Percentiles rank a stretch among this genome's conserved stretches.
phyloP scores from a whole-genome alignment of 345 rosid genomes.

The Cardiospermum halicacabum region DNA sequence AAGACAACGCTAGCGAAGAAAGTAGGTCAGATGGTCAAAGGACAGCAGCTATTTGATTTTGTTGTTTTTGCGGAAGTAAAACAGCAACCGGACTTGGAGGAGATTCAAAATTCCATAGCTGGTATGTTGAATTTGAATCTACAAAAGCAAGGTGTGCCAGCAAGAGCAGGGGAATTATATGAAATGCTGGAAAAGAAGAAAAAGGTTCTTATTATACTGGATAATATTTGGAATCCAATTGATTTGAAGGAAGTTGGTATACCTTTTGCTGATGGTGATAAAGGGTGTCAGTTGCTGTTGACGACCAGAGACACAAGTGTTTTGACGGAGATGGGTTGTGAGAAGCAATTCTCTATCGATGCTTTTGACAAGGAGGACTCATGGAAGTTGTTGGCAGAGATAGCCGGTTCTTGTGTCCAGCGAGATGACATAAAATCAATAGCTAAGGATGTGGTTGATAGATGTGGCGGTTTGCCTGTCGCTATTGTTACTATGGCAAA shows the following conservation, averaged over 20 bases:
- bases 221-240: conserved; percentile 3
- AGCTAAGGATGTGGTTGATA: background rate
- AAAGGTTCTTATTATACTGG: background rate
- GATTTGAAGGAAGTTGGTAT: no score
- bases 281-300: no score
- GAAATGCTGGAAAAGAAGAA: background rate
- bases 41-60: background rate
- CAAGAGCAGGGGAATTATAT: background rate
- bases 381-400: background rate
- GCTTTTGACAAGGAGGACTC: no score
- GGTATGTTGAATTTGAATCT: conserved; percentile 2
- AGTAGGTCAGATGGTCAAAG: background rate
- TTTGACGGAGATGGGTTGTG: no score
- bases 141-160: background rate
- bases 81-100: background rate
- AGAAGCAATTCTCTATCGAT: no score
- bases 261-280: no score
- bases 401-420: background rate
- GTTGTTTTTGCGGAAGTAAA: conserved; percentile 12
- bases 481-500: background rate
- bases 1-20: conserved; percentile 11
- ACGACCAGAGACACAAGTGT: no score
- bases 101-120: conserved; percentile 16
- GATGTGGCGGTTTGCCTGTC: background rate
- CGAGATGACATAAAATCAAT: background rate